Percentiles rank a stretch among this genome's conserved stretches.
These are phyloP conservation scores for Talinum fruticosum DNA, from an alignment of 148 eudicot genomes.

Conservation along the genomic window DNA sequence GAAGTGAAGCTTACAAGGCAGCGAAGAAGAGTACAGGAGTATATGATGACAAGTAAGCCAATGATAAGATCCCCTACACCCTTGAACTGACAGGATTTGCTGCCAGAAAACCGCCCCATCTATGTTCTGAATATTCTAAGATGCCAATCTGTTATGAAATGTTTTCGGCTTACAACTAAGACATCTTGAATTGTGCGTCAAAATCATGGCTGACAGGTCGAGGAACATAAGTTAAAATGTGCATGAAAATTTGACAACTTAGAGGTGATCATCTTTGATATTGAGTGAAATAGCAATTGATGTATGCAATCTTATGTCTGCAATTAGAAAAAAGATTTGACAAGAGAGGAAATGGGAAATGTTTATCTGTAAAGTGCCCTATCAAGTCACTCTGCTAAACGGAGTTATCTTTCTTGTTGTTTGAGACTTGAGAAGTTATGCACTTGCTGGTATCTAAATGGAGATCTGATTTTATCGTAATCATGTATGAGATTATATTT, in stretches of 20 bases:
- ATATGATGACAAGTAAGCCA: constrained; percentile 77
- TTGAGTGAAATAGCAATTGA: background rate
- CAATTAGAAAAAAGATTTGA: background rate
- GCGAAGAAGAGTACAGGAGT: constrained; percentile 72
- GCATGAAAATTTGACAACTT: background rate
- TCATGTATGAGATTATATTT: background rate
- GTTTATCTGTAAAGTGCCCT: background rate
- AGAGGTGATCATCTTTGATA: background rate
- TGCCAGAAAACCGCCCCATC: background rate
- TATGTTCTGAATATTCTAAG: background rate
- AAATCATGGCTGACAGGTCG: background rate
- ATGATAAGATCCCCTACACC: background rate
- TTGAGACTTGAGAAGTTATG: no score
- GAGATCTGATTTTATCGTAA: background rate
- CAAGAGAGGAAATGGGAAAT: background rate
- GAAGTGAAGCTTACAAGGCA: constrained; percentile 87
- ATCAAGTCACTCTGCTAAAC: background rate
- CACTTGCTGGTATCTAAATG: background rate
- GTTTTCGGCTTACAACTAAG: background rate
- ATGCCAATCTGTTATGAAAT: background rate
- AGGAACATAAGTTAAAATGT: background rate
- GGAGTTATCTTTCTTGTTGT: no score
- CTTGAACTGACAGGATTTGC: background rate
- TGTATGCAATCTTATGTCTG: background rate
- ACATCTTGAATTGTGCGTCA: background rate